Percentiles rank a stretch among this genome's conserved stretches.
Evolutionary conservation across 441 rosid genomes (phyloP).

Genomic region (Cnidoscolus chayamansa): DNA sequence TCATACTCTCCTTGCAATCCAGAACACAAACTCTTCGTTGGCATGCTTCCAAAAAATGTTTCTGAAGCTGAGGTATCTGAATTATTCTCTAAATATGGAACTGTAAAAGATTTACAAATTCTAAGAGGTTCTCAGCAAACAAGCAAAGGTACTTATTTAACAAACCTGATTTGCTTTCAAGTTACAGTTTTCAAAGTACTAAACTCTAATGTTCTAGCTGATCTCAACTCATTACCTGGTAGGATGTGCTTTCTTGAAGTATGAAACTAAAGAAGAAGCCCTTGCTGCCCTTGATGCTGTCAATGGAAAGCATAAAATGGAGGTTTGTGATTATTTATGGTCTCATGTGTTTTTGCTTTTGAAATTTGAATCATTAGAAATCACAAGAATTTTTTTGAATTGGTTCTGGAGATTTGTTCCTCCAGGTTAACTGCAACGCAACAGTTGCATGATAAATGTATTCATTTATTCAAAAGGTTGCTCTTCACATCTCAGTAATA

Average conservation of each 20-base stretch:
- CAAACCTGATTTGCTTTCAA: conserved; percentile 9
- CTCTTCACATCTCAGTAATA: background rate
- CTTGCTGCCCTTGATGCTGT: conserved; percentile 77
- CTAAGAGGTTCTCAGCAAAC: conserved; percentile 95
- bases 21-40: conserved; percentile 99
- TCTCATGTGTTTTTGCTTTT: background rate
- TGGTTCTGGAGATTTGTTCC: conserved; percentile 9
- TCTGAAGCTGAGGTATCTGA: conserved; percentile 74
- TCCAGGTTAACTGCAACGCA: background rate
- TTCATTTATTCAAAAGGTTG: background rate
- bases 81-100: conserved; percentile 70
- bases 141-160: conserved; percentile 67
- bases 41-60: conserved; percentile 98
- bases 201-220: conserved; percentile 22
- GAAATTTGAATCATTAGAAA: too few species aligned
- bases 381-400: too few species aligned
- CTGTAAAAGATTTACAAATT: conserved; percentile 78
- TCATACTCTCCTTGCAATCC: conserved; percentile 31
- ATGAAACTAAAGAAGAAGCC: conserved; percentile 93
- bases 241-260: conserved; percentile 97
- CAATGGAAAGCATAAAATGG: conserved; percentile 93
- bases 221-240: conserved; percentile 29
- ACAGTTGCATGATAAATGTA: background rate
- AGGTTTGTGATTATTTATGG: conserved; percentile 52
- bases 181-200: conserved; percentile 17